Base-by-base conservation (phyloP, 768 basidiomycete species). In the Rhizopogon vinicolor region DNA sequence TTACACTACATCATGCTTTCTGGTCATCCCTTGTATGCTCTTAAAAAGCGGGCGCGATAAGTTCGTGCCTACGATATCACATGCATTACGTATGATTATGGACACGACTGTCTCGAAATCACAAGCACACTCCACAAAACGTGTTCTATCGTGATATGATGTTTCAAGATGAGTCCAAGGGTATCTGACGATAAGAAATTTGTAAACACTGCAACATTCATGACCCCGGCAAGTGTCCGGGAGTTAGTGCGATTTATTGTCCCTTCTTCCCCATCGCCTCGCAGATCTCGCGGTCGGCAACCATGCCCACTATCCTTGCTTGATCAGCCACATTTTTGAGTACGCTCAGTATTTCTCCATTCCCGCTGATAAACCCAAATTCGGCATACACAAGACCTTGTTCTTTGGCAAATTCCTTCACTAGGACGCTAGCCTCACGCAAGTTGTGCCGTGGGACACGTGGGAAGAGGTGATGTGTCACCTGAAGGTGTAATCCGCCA, bases 381-480 rank as follows among this genome's bases (percentile, higher is more conserved):
- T 97, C 94, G 41, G 89, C 87, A 64, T 95, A 99, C 37, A 82
- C 80, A 4, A 98, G 74, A 0, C 85, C 89, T 58, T 93, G 86
- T 65, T 96, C 90, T 61, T 81, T 76, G 13, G 93, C 93, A 63
- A 88, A 98, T 63, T 88, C 80, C 68, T 93, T 96, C 52, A 97
- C 94, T 19, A 95, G 75, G 31, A 78, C 56, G 59, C 90, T 91
- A 2, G 96, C 96, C 53, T 83, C 77, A 37, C 84, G 82, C 52
- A 99, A 79, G 67, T 97, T 94, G 76, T 98, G 96, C 40, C 97
- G 79, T 2, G 97, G 97, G 1, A 98, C 77, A 10, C 97, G 86
- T 18, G 97, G 97, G 76, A 98, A 98, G 56, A 98, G 80, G 70
- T 98, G 95, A 63, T 99, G 97, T 2, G 96, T 93, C 42, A 98